Conservation (phyloP, 139 green algal genomes). For the Picochlorum sp. region DNA sequence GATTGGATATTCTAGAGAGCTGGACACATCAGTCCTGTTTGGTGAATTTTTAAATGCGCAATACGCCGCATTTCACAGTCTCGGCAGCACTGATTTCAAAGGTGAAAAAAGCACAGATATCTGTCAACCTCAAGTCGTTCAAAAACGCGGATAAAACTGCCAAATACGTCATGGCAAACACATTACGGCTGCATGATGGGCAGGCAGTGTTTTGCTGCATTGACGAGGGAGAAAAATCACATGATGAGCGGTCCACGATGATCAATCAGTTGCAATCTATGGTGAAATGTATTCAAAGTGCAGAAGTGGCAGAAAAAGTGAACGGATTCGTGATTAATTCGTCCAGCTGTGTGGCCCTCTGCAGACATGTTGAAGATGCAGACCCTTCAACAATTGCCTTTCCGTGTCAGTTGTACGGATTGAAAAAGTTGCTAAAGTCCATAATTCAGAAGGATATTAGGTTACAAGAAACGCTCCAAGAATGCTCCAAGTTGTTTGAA, state of each 20-base stretch:
- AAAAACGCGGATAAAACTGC: neutral
- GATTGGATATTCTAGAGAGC: too few species aligned
- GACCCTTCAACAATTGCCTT: neutral
- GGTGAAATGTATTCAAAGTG: too few species aligned
- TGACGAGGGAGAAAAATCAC: too few species aligned
- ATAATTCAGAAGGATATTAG: neutral
- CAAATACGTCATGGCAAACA: neutral
- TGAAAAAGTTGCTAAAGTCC: neutral
- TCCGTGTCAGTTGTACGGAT: neutral
- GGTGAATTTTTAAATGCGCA: neutral
- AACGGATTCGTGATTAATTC: neutral
- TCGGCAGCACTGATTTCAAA: neutral
- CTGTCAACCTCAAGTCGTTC: neutral
- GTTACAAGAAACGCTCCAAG: neutral
- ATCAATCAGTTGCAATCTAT: too few species aligned
- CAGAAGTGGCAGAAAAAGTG: neutral
- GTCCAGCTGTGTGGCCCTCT: neutral
- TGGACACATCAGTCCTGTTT: neutral
- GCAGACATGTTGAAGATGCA: neutral
- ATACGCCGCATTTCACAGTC: neutral
- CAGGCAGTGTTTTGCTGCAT: neutral
- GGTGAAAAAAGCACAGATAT: neutral
- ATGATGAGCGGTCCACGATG: too few species aligned
- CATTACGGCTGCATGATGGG: neutral
- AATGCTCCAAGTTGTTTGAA: neutral